Evolutionary conservation across 495 filamentous ascomycete species (phyloP).

Genomic region (Hypoxylon subgilvum): DNA sequence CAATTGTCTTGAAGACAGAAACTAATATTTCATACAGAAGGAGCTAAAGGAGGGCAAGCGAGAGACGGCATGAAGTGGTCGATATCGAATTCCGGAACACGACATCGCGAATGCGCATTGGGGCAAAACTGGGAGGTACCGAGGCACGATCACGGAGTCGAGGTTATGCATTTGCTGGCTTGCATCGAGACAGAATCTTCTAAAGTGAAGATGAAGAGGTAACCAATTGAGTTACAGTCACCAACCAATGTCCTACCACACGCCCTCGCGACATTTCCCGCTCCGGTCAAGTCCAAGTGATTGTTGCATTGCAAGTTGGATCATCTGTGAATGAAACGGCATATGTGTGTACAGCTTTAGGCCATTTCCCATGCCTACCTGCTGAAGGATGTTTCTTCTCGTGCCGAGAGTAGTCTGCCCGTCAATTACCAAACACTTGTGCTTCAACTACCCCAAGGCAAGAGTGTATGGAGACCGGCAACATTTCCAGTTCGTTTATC

Average conservation of each 20-base stretch:
- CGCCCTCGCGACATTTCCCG: constrained; percentile 1
- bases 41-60: constrained; percentile 96
- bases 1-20: constrained; percentile 1
- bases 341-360: constrained; percentile 99
- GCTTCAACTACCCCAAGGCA: constrained; percentile 62
- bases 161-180: constrained; percentile 45
- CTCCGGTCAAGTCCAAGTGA: neutral
- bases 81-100: constrained; percentile 34
- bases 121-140: constrained; percentile 37
- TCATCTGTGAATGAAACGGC: constrained; percentile 60
- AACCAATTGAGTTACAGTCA: constrained; percentile 36
- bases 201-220: constrained; percentile 39
- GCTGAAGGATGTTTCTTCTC: constrained; percentile 93
- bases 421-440: constrained; percentile 92
- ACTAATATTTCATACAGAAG: constrained; percentile 75
- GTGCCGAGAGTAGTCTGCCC: constrained; percentile 86
- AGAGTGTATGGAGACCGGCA: constrained; percentile 87
- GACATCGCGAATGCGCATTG: constrained; percentile 45
- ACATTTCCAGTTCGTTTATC: constrained; percentile 57
- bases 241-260: constrained; percentile 10
- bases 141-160: constrained; percentile 45
- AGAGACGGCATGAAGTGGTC: constrained; percentile 76
- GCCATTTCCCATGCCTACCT: constrained; percentile 71
- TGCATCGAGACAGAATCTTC: constrained; percentile 41
- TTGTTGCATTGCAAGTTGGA: constrained; percentile 2